These are phyloP conservation scores for Trichoderma arundinaceum DNA, from an alignment of 2,329 filamentous ascomycete genomes.

Conservation along the genomic window DNA sequence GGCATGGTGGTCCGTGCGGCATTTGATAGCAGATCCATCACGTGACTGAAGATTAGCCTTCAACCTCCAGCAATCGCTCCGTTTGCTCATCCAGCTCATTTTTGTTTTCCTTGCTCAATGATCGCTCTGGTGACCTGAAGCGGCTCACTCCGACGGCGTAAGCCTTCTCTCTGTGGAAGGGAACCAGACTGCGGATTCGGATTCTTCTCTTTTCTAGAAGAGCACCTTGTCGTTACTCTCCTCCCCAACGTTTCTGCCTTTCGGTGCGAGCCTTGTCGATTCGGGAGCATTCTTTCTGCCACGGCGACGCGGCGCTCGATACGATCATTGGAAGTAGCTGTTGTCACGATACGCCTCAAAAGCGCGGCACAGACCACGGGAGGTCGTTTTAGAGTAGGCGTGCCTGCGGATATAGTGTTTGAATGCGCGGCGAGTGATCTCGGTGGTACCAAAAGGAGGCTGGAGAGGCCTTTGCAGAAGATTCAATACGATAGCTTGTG, in stretches of 20 bases:
- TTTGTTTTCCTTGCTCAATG: slow-evolving; percentile 17
- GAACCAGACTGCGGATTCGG: background rate
- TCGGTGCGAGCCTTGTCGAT: background rate
- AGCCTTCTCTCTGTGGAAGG: slow-evolving; percentile 11
- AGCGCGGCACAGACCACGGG: background rate
- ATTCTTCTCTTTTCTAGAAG: background rate
- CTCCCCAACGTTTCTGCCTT: slow-evolving; percentile 5
- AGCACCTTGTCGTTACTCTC: background rate
- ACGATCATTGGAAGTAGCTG: slow-evolving; percentile 18
- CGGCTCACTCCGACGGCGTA: slow-evolving; percentile 8
- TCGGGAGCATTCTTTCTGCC: background rate
- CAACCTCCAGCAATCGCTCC: slow-evolving; percentile 10
- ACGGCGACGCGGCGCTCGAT: slow-evolving; percentile 16
- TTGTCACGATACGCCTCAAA: background rate
- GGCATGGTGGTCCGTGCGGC: slow-evolving; percentile 10
- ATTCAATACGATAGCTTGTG: slow-evolving; percentile 37
- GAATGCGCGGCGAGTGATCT: slow-evolving; percentile 19
- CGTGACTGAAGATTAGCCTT: slow-evolving; percentile 7
- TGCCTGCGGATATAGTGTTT: slow-evolving; percentile 30
- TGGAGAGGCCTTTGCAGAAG: slow-evolving; percentile 36
- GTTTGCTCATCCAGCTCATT: background rate
- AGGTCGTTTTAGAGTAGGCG: slow-evolving; percentile 22
- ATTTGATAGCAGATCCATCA: slow-evolving; percentile 1
- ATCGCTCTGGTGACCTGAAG: slow-evolving; percentile 11
- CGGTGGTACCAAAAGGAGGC: slow-evolving; percentile 34